Conservation (phyloP, 2,329 filamentous ascomycete species). For the Albifimbria verrucaria region DNA sequence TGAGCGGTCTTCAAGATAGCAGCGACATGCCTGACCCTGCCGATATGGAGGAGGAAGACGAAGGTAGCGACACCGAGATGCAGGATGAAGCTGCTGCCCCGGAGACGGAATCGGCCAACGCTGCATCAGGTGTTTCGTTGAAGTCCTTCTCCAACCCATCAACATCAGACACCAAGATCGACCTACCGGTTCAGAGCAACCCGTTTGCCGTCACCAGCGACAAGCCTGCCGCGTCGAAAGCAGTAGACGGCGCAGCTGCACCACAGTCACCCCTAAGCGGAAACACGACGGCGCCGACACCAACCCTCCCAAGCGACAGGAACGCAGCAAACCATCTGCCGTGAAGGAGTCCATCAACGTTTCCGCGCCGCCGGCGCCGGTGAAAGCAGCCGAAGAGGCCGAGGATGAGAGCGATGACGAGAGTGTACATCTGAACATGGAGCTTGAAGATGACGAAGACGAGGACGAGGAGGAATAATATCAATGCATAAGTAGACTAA, state of each 20-base stretch:
- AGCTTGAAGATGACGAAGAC: constrained; percentile 50
- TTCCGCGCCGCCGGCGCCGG: constrained; percentile 6
- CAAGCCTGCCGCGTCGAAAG: constrained; percentile 8
- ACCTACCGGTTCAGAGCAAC: constrained; percentile 28
- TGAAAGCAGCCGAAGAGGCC: constrained; percentile 15
- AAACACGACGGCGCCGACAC: constrained; percentile 35
- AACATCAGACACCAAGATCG: constrained; percentile 15
- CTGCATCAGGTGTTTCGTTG: constrained; percentile 10
- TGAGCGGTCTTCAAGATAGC: constrained; percentile 22
- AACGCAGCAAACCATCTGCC: constrained; percentile 28
- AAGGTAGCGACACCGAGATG: constrained; percentile 31
- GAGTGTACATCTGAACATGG: constrained; percentile 58
- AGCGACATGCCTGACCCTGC: constrained; percentile 23
- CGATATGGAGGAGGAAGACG: constrained; percentile 32
- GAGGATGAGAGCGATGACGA: constrained; percentile 41
- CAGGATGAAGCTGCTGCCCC: constrained; percentile 27
- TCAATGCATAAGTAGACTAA: neutral
- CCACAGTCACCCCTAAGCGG: constrained; percentile 28
- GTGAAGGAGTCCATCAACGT: constrained; percentile 4
- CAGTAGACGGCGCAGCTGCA: constrained; percentile 4
- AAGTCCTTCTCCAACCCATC: constrained; percentile 16
- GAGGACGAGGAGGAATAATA: constrained; percentile 28
- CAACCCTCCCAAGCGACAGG: constrained; percentile 36
- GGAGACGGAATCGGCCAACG: constrained; percentile 6
- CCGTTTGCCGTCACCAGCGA: constrained; percentile 28